phyloP scores from a whole-genome alignment of 768 basidiomycete species.

The Boletus tylopilopsis region DNA sequence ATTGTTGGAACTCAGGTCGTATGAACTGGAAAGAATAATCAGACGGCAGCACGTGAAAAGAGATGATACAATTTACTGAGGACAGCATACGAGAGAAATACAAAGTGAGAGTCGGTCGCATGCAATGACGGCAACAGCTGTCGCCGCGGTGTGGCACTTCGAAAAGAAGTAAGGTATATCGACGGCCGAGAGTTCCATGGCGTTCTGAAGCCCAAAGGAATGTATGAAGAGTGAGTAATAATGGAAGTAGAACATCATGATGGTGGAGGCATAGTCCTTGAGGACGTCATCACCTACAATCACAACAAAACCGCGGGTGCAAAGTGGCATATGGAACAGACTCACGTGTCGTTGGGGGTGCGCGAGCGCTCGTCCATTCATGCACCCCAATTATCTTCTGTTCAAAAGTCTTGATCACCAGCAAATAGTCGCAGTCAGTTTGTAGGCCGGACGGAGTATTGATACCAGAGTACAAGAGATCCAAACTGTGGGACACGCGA shows the following conservation, averaged over 20 bases:
- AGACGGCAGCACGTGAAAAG: constrained; percentile 5
- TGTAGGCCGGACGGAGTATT: constrained; percentile 79
- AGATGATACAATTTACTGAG: constrained; percentile 46
- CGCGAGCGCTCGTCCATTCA: constrained; percentile 42
- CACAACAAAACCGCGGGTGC: background rate
- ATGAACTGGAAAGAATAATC: constrained; percentile 53
- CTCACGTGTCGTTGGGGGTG: constrained; percentile 18
- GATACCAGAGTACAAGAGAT: constrained; percentile 84
- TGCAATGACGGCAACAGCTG: constrained; percentile 64
- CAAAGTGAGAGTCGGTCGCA: constrained; percentile 91
- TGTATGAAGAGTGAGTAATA: constrained; percentile 88
- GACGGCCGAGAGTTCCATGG: constrained; percentile 71
- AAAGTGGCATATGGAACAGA: background rate
- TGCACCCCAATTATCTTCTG: constrained; percentile 61
- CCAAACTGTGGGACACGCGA: constrained; percentile 83
- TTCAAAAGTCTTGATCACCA: constrained; percentile 82
- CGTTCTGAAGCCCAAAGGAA: constrained; percentile 95
- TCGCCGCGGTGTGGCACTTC: constrained; percentile 70
- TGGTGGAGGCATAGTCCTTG: constrained; percentile 25
- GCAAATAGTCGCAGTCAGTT: constrained; percentile 77
- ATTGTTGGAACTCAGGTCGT: constrained; percentile 77
- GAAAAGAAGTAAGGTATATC: constrained; percentile 85
- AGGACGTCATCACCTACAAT: constrained; percentile 24
- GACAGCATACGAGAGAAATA: constrained; percentile 88
- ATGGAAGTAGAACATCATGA: constrained; percentile 72